Base-by-base conservation (phyloP, 2,329 filamentous ascomycete species). In the Ilyonectria mors-panacis region DNA sequence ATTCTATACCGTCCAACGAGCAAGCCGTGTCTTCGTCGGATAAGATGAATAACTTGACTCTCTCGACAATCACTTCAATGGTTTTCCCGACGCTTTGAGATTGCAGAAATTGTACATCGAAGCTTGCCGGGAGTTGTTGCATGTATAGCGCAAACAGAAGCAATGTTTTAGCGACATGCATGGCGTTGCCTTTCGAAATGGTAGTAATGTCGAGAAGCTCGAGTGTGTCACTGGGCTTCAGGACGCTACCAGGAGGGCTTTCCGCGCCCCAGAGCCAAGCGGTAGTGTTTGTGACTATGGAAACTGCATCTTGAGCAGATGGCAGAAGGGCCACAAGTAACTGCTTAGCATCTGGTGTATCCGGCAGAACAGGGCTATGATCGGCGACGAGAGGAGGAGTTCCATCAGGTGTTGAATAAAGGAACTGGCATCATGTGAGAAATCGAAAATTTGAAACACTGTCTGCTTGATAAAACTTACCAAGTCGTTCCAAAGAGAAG, bases 261-360 rank as follows among this genome's bases (percentile, higher is more conserved):
- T 67, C 65, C 4, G 61, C 53, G 5, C 65, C 67, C 67, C 67
- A 68, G 8, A 70, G 62, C 65, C 68, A 68, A 47, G 68, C 68
- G 42, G 58, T 68, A 6, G 61, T 70, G 42, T 70, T 65, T 44
- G 54, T 56, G 15, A 68, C 68, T 19, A 70, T 70, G 4, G 65
- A 58, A 4, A 45, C 53, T 60, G 68, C 68, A 47, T 70, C 68
- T 51, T 70, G 59, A 12, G 58, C 50, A 17, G 68, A 68, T 4
- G 68, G 68, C 1, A 70, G 47, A 39, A 70, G 55, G 13, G 65
- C 58, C 7, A 68, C 45, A 13, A 70, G 68, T 7, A 65, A 68
- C 30, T 70, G 61, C 39, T 65, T 70, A 6, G 54, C 13, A 39
- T 67, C 65, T 4, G 23, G 21, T 3, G 54, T 10, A 4, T 65